Conservation (phyloP, 2,329 filamentous ascomycete species). For the Aureobasidium lini region DNA sequence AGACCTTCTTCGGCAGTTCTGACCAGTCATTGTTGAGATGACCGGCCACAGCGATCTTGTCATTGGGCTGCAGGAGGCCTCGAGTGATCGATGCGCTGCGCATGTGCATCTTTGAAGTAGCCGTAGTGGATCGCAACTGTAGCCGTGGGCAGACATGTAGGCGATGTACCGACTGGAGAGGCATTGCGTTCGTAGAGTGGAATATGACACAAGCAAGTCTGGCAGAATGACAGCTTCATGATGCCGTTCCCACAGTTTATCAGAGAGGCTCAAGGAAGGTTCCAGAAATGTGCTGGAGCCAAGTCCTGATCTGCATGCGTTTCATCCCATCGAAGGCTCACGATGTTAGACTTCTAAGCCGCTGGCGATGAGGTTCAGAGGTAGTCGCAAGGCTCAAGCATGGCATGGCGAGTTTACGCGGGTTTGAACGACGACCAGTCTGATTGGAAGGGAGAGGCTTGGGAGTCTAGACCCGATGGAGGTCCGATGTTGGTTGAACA, state of each 20-base stretch:
- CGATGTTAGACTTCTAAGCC: too few species aligned
- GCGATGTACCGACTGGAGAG: background rate
- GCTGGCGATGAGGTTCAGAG: too few species aligned
- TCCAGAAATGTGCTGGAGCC: too few species aligned
- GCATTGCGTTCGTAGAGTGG: background rate
- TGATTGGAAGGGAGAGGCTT: too few species aligned
- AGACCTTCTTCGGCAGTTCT: background rate
- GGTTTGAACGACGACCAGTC: too few species aligned
- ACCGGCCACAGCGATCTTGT: background rate
- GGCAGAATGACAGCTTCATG: background rate
- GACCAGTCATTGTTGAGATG: background rate
- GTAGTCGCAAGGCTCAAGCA: too few species aligned
- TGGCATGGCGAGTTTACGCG: too few species aligned
- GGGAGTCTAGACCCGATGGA: too few species aligned
- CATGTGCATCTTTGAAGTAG: background rate
- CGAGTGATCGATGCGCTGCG: background rate
- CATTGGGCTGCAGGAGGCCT: background rate
- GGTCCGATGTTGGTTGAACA: background rate
- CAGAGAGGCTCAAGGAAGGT: too few species aligned
- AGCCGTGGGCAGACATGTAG: background rate
- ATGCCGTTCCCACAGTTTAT: background rate
- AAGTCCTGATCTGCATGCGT: too few species aligned
- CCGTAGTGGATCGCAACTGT: background rate
- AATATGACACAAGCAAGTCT: background rate
- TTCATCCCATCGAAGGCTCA: too few species aligned